Percentiles rank a stretch among this genome's conserved stretches.
Conservation (phyloP, 2,329 filamentous ascomycete species). For the Arthroderma uncinatum region DNA sequence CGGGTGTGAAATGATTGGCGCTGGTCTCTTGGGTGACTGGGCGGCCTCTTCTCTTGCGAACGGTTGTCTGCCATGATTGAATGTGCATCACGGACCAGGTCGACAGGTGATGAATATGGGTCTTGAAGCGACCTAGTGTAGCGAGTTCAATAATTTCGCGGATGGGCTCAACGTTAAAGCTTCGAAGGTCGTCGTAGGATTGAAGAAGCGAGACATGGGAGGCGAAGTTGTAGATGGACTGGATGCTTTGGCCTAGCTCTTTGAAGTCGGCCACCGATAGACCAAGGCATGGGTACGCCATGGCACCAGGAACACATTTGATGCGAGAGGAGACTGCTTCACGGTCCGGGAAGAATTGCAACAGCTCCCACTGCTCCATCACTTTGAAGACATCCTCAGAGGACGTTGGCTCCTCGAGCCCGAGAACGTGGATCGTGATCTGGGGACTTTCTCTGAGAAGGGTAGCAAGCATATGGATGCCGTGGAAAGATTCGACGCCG, state of each 20-base stretch:
- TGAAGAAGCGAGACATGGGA: constrained; percentile 10
- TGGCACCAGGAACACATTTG: constrained; percentile 6
- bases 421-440: constrained; percentile 5
- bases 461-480: constrained; percentile 7
- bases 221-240: constrained; percentile 9
- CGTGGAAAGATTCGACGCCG: constrained; percentile 9
- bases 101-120: constrained; percentile 10
- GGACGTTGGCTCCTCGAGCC: constrained; percentile 1
- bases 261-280: constrained; percentile 1
- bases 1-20: constrained; percentile 7
- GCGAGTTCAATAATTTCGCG: constrained; percentile 8
- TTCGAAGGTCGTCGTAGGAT: constrained; percentile 8
- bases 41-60: constrained; percentile 1
- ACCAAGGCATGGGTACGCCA: constrained; percentile 6
- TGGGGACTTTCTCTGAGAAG: constrained; percentile 2
- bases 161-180: constrained; percentile 6
- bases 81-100: constrained; percentile 9
- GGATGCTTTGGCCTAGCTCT: constrained; percentile 5
- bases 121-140: neutral
- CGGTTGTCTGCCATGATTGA: constrained; percentile 8
- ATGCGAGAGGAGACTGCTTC: constrained; percentile 1
- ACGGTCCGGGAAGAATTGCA: constrained; percentile 2
- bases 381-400: neutral
- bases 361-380: constrained; percentile 5
- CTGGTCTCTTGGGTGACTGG: constrained; percentile 7